Base-by-base conservation (phyloP, 2,329 filamentous ascomycete species). In the Fusarium denticulatum region DNA sequence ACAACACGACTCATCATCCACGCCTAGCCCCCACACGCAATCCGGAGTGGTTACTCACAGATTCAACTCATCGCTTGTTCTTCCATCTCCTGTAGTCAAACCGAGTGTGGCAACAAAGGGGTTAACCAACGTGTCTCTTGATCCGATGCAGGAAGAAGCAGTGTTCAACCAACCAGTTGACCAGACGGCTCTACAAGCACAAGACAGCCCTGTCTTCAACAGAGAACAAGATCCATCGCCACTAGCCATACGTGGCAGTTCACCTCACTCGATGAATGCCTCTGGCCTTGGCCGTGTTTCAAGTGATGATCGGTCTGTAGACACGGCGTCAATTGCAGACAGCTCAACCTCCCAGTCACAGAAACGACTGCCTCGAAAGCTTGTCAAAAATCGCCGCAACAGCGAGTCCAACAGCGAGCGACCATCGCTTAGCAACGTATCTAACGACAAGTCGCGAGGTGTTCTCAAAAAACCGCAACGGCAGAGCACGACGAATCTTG, bases 341-440 rank as follows among this genome's bases (percentile, higher is more conserved):
- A 75, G 76, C 52, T 63, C 69, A 24, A 67, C 66, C 18, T 67
- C 73, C 28, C 71, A 76, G 13, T 71, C 73, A 34, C 79, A 79
- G 24, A 85, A 82, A 67, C 79, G 82, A n/a, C 79, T 80, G 52
- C 82, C 80, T 40, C 82, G 81, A 58, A 86, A 86, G 72, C 77
- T 86, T 39, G 82, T 80, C 26, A 87, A 86, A 77, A 79, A 71
- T 58, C 81, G 83, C 32, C 80, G 78, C 32, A 82, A 75, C 66
- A 84, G 80, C 73, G 83, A 84, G 37, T 74, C 73, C 16, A 76
- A 72, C 36, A 60, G 73, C 26, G 83, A 84, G 58, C 82, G 78
- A 61, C 53, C 74, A 24, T 60, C 57, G 16, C 45, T 75, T 24
- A 36, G 57, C 24, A 45, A 60, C 42, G 34, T 64, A 34, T 45